Conservation (phyloP, 2,329 filamentous ascomycete genomes). For the Xylaria multiplex region DNA sequence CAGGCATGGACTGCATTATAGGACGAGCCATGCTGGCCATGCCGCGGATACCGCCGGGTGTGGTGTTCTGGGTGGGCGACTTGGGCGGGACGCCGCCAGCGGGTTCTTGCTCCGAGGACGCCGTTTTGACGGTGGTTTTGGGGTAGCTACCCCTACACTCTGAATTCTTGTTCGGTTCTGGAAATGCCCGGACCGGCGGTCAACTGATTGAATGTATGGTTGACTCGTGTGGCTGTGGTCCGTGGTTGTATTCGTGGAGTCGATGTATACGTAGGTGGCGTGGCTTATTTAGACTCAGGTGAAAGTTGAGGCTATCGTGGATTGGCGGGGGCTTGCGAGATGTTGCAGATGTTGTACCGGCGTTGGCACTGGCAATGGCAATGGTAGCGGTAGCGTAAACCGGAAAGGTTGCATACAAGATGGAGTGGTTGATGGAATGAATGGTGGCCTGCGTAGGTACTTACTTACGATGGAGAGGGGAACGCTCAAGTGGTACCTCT, state of each 20-base stretch:
- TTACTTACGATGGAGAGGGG: constrained; percentile 11
- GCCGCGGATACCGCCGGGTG: constrained; percentile 37
- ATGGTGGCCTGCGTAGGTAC: neutral
- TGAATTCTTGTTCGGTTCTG: constrained; percentile 1
- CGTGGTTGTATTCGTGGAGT: constrained; percentile 9
- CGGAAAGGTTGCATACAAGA: constrained; percentile 23
- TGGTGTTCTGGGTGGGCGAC: constrained; percentile 34
- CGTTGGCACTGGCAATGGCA: neutral
- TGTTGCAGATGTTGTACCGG: neutral
- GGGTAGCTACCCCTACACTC: constrained; percentile 26
- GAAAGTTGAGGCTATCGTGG: constrained; percentile 11
- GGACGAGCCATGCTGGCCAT: constrained; percentile 57
- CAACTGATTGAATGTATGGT: neutral
- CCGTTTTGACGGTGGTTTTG: constrained; percentile 44
- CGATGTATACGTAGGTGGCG: neutral
- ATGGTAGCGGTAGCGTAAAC: neutral
- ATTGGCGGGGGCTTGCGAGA: neutral
- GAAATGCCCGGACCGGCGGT: constrained; percentile 8
- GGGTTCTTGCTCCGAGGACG: constrained; percentile 43
- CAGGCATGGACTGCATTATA: constrained; percentile 73
- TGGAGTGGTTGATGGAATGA: constrained; percentile 7
- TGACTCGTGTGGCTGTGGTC: neutral
- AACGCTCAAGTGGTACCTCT: constrained; percentile 1
- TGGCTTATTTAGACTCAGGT: neutral
- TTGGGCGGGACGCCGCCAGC: constrained; percentile 40